phyloP scores from a whole-genome alignment of 176 grass and related monocot genomes.

The Ampelocalamus luodianensis region DNA sequence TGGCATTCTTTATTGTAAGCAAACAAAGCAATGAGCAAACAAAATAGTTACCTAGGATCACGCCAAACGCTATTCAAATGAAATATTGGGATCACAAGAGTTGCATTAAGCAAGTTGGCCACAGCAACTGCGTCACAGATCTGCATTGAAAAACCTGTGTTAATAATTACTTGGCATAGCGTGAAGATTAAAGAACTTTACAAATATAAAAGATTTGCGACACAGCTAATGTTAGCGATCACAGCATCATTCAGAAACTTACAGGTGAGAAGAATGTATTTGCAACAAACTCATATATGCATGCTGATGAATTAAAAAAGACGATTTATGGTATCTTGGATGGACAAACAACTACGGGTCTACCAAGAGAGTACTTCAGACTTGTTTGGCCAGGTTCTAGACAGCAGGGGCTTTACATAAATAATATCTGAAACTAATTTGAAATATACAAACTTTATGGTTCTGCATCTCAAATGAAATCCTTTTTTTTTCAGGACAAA shows the following conservation, averaged over 20 bases:
- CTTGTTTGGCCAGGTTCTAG: neutral
- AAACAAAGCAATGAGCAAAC: neutral
- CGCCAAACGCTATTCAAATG: constrained; percentile 97
- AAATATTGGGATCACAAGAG: constrained; percentile 90
- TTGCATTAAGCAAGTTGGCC: constrained; percentile 88
- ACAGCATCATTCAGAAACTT: neutral
- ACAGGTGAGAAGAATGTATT: constrained; percentile 34
- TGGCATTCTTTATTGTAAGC: neutral
- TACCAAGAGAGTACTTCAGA: constrained; percentile 18
- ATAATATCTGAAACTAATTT: constrained; percentile 9
- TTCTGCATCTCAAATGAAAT: neutral
- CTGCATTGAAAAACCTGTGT: constrained; percentile 55
- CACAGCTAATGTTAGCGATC: constrained; percentile 28
- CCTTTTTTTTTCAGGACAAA: neutral
- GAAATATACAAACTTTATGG: neutral
- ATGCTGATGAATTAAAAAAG: neutral
- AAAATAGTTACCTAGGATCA: constrained; percentile 74
- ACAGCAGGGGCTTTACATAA: neutral
- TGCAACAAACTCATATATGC: neutral
- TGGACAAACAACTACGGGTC: neutral
- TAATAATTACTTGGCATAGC: constrained; percentile 33
- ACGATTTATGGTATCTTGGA: neutral
- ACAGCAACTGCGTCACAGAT: constrained; percentile 97
- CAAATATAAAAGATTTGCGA: constrained; percentile 14
- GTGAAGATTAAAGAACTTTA: constrained; percentile 40